A percentile compares a stretch with the other conserved stretches of the same genome.
phyloP scores from a whole-genome alignment of 495 filamentous ascomycete species.

The Friedmanniomyces simplex region DNA sequence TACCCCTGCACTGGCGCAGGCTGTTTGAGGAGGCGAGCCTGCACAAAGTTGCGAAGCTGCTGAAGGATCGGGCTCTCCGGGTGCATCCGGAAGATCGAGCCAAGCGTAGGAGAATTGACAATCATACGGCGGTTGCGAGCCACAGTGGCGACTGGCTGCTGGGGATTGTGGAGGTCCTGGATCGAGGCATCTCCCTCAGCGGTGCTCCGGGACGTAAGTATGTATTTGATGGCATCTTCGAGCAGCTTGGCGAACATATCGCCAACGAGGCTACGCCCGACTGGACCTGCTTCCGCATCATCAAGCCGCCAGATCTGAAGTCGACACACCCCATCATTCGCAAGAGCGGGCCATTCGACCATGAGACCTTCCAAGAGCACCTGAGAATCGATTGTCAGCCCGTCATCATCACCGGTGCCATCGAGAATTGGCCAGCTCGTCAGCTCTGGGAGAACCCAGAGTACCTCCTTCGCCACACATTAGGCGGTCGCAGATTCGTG shows the following conservation, averaged over 20 bases:
- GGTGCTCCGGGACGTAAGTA: conserved; percentile 56
- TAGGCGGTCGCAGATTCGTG: conserved; percentile 67
- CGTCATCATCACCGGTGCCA: conserved; percentile 54
- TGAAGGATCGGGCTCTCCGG: background rate
- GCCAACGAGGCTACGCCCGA: background rate
- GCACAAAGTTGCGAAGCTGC: conserved; percentile 6
- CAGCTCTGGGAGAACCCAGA: conserved; percentile 59
- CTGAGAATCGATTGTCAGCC: conserved; percentile 47
- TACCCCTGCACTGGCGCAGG: conserved; percentile 21
- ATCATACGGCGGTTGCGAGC: background rate
- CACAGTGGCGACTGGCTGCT: conserved; percentile 24
- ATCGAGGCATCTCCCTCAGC: conserved; percentile 72
- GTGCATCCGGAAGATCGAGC: background rate
- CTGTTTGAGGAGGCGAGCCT: conserved; percentile 22
- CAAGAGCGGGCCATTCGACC: conserved; percentile 5
- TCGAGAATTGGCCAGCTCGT: conserved; percentile 59
- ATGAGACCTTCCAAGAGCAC: conserved; percentile 56
- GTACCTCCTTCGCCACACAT: conserved; percentile 67
- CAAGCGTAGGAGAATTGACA: background rate
- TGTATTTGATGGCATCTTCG: conserved; percentile 48
- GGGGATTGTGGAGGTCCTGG: conserved; percentile 53
- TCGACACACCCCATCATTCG: conserved; percentile 15
- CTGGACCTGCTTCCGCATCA: background rate
- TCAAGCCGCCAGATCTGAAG: background rate
- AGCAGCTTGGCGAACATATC: conserved; percentile 32